A percentile compares a stretch with the other conserved stretches of the same genome.
These are phyloP conservation scores for Sugiyamaella japonica DNA, from an alignment of 1,139 yeast genomes.

Conservation along the genomic window DNA sequence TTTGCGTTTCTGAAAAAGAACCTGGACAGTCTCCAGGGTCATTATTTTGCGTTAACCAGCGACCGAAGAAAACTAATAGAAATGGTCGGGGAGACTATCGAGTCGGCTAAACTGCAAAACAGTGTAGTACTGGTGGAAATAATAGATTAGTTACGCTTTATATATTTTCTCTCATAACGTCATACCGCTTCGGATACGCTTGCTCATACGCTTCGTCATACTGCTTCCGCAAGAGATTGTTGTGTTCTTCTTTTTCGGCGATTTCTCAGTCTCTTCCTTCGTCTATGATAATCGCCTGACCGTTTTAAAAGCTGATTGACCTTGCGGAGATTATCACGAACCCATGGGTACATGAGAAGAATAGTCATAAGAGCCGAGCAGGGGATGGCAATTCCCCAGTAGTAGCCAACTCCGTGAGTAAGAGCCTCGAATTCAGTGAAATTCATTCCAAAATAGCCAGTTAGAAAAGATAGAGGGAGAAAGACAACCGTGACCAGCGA, in stretches of 20 bases:
- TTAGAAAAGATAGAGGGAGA: slow-evolving; percentile 54
- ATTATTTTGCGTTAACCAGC: slow-evolving; percentile 60
- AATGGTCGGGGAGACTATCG: slow-evolving; percentile 59
- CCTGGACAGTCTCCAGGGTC: slow-evolving; percentile 52
- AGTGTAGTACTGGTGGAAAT: slow-evolving; percentile 76
- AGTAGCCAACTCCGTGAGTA: slow-evolving; percentile 46
- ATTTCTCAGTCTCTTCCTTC: slow-evolving; percentile 14
- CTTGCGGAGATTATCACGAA: slow-evolving; percentile 23
- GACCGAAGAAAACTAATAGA: slow-evolving; percentile 66
- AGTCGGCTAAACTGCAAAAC: slow-evolving; percentile 74
- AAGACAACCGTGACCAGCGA: slow-evolving; percentile 55
- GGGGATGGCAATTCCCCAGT: slow-evolving; percentile 55
- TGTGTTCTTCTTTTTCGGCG: neutral
- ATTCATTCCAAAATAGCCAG: slow-evolving; percentile 62
- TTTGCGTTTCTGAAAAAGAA: slow-evolving; percentile 58
- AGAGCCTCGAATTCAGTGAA: slow-evolving; percentile 52
- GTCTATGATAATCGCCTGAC: slow-evolving; percentile 3
- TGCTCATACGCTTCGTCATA: too few species aligned
- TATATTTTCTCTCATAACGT: neutral
- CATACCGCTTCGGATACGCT: slow-evolving; percentile 1
- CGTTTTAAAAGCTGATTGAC: slow-evolving; percentile 14
- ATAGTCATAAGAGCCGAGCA: slow-evolving; percentile 45
- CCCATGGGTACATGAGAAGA: slow-evolving; percentile 36
- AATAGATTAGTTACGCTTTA: slow-evolving; percentile 28
- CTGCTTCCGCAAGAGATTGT: neutral